Evolutionary conservation across 441 rosid genomes (phyloP), one percentile per base, ranked within the genome.

Genomic region (Rhodomyrtus psidioides): DNA sequence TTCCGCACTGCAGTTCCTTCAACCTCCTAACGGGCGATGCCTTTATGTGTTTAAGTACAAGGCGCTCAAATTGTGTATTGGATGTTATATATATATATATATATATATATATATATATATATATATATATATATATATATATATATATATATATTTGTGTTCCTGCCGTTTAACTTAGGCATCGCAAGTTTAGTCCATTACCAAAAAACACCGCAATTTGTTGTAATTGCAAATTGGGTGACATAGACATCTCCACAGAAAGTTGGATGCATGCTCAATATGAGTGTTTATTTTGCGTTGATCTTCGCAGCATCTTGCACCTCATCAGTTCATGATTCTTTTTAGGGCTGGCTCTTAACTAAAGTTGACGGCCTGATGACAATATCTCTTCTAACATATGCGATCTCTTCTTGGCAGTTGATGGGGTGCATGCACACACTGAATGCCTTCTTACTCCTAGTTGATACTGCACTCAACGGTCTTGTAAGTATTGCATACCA

Each of bases 361-460:
- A 6, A 23, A 57, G 14, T 55, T 26, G 15, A 26, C 26, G 60
- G n/a, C 79, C 0, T 14, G 79, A 70, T 39, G 49, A 12, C n/a
- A 70, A 34, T 34, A 12, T 70, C 49, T 54, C 57, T 0, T 56
- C 53, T 34, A 27, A 59, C 24, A 55, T 17, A 23, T 8, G 4
- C 55, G 12, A 21, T 56, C 53, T 58, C 24, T 76, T 39, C 42
- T 14, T 70, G 79, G 49, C n/a, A 97, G 99, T 83, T 97, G 91
- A 96, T 92, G 95, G 98, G 94, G 15, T 92, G 94, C 90, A 94
- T 96, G 94, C 99, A 97, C 89, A 88, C 92, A 4, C 14, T 94
- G 70, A 97, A 97, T 76, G 93, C 90, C 14, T 90, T 85, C 53
- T 90, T 94, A 57, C 96, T 97, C 60, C 42, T 97, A 12, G 62